Conservation (phyloP, 768 basidiomycete species). For the Gloeophyllum trabeum region DNA sequence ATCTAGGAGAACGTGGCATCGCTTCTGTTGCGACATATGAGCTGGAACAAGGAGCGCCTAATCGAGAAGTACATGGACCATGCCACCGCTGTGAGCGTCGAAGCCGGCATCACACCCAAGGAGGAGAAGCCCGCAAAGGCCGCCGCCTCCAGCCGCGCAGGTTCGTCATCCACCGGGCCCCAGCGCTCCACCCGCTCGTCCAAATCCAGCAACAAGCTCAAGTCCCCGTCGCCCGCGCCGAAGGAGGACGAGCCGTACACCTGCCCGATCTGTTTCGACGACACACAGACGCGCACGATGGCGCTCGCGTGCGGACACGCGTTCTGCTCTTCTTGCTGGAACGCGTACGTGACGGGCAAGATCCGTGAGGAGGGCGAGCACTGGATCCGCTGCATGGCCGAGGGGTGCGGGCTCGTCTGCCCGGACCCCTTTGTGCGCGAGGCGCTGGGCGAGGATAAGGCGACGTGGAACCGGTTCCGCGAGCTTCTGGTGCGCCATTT, state of each 20-base stretch:
- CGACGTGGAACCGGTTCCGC: conserved; percentile 61
- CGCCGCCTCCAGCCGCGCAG: conserved; percentile 21
- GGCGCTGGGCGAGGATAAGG: conserved; percentile 42
- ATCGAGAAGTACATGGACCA: conserved; percentile 98
- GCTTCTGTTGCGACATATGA: conserved; percentile 69
- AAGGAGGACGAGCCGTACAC: conserved; percentile 46
- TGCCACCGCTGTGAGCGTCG: conserved; percentile 52
- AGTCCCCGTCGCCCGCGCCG: conserved; percentile 15
- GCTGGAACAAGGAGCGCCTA: conserved; percentile 94
- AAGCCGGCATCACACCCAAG: conserved; percentile 60
- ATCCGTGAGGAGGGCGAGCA: conserved; percentile 75
- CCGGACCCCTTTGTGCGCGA: conserved; percentile 52
- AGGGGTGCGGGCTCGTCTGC: conserved; percentile 55
- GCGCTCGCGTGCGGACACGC: conserved; percentile 74
- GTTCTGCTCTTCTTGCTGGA: conserved; percentile 83
- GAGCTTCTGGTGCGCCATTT: conserved; percentile 86
- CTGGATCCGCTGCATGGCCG: conserved; percentile 69
- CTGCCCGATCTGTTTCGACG: conserved; percentile 93
- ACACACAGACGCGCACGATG: conserved; percentile 48
- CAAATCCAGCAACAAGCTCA: conserved; percentile 22
- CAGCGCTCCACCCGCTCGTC: conserved; percentile 6
- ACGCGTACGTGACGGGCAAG: conserved; percentile 67
- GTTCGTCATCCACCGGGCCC: conserved; percentile 9
- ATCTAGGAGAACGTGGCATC: conserved; percentile 56
- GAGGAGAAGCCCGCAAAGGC: conserved; percentile 14